Evolutionary conservation across 2,329 filamentous ascomycete genomes (phyloP).

Genomic region (Penicillium sp.): DNA sequence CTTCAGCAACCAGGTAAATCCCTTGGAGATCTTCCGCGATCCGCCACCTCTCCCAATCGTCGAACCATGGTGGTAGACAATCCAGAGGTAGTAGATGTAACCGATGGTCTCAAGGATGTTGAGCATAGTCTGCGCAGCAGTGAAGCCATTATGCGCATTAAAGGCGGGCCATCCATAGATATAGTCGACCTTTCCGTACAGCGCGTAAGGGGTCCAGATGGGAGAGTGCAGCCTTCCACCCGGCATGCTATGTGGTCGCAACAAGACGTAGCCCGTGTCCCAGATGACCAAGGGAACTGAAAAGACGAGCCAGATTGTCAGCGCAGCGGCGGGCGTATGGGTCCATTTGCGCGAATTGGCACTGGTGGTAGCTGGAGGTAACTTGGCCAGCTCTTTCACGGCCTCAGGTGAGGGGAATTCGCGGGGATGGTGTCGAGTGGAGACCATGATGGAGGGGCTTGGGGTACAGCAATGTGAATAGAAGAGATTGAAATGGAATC

Average conservation of each 20-base stretch:
- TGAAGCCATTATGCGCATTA: conserved; percentile 68
- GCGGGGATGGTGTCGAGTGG: conserved; percentile 53
- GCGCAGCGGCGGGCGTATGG: conserved; percentile 58
- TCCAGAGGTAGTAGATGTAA: conserved; percentile 62
- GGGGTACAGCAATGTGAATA: background rate
- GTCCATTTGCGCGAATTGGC: conserved; percentile 43
- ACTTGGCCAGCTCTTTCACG: conserved; percentile 23
- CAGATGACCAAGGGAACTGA: conserved; percentile 76
- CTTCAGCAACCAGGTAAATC: conserved; percentile 43
- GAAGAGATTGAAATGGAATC: background rate
- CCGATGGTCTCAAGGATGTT: conserved; percentile 67
- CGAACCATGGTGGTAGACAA: conserved; percentile 47
- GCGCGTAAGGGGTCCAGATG: conserved; percentile 71
- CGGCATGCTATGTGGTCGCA: conserved; percentile 78
- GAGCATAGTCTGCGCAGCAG: conserved; percentile 66
- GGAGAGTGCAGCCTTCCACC: conserved; percentile 70
- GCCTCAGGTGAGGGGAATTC: conserved; percentile 44
- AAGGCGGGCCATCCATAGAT: conserved; percentile 77
- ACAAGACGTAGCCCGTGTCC: conserved; percentile 76
- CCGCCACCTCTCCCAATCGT: conserved; percentile 27
- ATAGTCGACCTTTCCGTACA: conserved; percentile 77
- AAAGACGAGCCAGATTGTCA: conserved; percentile 68
- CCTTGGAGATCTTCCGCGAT: conserved; percentile 29
- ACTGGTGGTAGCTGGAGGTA: conserved; percentile 21
- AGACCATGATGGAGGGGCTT: conserved; percentile 43